These are phyloP conservation scores for Phialophora expanda DNA, from an alignment of 2,329 filamentous ascomycete species.

Conservation along the genomic window DNA sequence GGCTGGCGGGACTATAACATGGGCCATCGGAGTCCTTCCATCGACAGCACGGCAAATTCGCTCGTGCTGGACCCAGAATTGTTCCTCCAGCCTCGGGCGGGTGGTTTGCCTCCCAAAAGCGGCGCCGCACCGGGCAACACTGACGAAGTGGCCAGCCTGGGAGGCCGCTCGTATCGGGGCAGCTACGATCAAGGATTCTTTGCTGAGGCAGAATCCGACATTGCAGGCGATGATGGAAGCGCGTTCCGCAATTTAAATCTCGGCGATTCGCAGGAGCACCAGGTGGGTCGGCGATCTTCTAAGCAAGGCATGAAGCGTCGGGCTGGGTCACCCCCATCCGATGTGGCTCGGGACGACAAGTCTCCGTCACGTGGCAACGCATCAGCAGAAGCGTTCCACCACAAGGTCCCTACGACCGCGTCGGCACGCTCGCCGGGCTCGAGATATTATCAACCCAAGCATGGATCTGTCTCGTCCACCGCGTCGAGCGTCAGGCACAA, in stretches of 20 bases:
- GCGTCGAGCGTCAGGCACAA: slow-evolving; percentile 67
- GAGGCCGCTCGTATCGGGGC: slow-evolving; percentile 61
- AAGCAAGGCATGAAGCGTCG: slow-evolving; percentile 67
- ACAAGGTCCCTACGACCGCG: slow-evolving; percentile 21
- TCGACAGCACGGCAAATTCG: slow-evolving; percentile 49
- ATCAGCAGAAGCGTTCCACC: slow-evolving; percentile 23
- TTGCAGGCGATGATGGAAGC: slow-evolving; percentile 47
- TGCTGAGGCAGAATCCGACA: slow-evolving; percentile 53
- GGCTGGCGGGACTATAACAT: slow-evolving; percentile 49
- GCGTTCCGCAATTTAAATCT: slow-evolving; percentile 47
- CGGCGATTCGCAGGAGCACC: slow-evolving; percentile 47
- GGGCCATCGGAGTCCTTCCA: slow-evolving; percentile 51
- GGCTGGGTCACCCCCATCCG: slow-evolving; percentile 67
- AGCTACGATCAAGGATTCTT: slow-evolving; percentile 68
- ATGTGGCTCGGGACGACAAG: slow-evolving; percentile 50
- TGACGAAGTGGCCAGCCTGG: slow-evolving; percentile 58
- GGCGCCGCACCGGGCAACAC: slow-evolving; percentile 50
- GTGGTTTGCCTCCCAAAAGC: slow-evolving; percentile 54
- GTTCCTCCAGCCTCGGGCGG: slow-evolving; percentile 44
- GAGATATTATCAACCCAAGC: slow-evolving; percentile 58
- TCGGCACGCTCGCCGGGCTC: slow-evolving; percentile 58
- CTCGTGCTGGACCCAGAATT: slow-evolving; percentile 50
- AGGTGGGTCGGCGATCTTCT: slow-evolving; percentile 44
- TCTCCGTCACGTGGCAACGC: slow-evolving; percentile 39
- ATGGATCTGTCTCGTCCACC: slow-evolving; percentile 68